phyloP scores from a whole-genome alignment of 148 eudicot genomes.

The Rhododendron griersonianum region DNA sequence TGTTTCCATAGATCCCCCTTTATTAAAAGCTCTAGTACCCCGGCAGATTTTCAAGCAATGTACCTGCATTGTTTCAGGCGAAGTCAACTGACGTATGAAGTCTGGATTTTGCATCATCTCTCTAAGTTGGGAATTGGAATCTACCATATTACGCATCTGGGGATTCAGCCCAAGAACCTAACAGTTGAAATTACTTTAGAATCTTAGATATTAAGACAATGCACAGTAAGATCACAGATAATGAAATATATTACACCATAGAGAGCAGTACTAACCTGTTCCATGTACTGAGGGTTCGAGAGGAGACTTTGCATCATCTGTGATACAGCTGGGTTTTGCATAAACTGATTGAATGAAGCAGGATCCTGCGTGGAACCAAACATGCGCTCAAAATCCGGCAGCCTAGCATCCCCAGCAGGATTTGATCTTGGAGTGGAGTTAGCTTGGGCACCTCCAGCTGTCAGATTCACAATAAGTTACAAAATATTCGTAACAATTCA shows the following conservation, averaged over 20 bases:
- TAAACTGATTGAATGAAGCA: conserved; percentile 30
- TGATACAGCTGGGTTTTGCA: conserved; percentile 43
- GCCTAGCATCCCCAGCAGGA: conserved; percentile 28
- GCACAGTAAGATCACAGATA: not conserved
- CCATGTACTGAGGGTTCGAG: conserved; percentile 40
- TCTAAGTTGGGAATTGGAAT: conserved; percentile 40
- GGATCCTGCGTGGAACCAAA: conserved; percentile 28
- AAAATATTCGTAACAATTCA: not conserved
- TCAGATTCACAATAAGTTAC: conserved; percentile 6
- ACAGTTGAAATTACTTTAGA: not conserved
- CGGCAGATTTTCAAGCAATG: not conserved
- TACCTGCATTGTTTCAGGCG: conserved; percentile 48
- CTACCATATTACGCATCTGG: conserved; percentile 30
- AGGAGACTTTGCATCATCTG: conserved; percentile 46
- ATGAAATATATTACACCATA: not conserved
- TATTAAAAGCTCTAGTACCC: not conserved
- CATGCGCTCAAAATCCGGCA: conserved; percentile 27
- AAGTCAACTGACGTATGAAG: conserved; percentile 32
- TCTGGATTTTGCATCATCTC: conserved; percentile 52
- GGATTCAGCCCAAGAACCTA: conserved; percentile 33
- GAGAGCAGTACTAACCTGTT: conserved; percentile 28
- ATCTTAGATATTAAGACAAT: not conserved
- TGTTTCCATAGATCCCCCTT: not conserved
- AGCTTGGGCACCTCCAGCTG: conserved; percentile 24
- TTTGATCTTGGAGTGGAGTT: conserved; percentile 21